A percentile compares a stretch with the other conserved stretches of the same genome.
Evolutionary conservation across 345 rosid genomes (phyloP).

Genomic region (Durio zibethinus): DNA sequence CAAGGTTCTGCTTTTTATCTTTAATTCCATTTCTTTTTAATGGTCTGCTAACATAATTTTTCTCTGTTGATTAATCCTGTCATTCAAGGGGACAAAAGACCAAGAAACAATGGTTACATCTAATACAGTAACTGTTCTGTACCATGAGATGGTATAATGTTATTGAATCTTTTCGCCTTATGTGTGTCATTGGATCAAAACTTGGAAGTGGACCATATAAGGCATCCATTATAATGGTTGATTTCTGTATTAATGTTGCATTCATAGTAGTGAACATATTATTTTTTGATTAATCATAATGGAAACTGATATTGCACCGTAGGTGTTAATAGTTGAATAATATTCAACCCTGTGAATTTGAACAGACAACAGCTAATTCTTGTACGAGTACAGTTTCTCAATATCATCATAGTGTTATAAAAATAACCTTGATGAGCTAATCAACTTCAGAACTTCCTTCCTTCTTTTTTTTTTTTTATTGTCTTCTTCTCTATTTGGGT

Average conservation of each 20-base stretch:
- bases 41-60: not conserved
- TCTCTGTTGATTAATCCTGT: not conserved
- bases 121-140: not conserved
- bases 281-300: not conserved
- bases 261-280: not conserved
- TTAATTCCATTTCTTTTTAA: not conserved
- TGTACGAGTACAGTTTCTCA: not conserved
- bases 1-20: not conserved
- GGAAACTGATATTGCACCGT: not conserved
- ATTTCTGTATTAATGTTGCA: not conserved
- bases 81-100: not conserved
- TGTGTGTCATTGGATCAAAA: not conserved
- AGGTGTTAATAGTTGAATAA: not conserved
- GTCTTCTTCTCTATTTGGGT: too few relatives aligned
- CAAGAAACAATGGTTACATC: not conserved
- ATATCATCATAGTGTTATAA: not conserved
- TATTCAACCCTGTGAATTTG: not conserved
- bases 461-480: not conserved
- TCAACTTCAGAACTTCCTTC: not conserved
- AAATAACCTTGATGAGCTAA: not conserved
- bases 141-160: not conserved
- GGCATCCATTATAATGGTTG: not conserved
- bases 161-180: not conserved
- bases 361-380: not conserved
- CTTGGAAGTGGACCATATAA: not conserved